These are phyloP conservation scores for Diplodia scrobiculata DNA, from an alignment of 2,329 filamentous ascomycete species.

Conservation along the genomic window DNA sequence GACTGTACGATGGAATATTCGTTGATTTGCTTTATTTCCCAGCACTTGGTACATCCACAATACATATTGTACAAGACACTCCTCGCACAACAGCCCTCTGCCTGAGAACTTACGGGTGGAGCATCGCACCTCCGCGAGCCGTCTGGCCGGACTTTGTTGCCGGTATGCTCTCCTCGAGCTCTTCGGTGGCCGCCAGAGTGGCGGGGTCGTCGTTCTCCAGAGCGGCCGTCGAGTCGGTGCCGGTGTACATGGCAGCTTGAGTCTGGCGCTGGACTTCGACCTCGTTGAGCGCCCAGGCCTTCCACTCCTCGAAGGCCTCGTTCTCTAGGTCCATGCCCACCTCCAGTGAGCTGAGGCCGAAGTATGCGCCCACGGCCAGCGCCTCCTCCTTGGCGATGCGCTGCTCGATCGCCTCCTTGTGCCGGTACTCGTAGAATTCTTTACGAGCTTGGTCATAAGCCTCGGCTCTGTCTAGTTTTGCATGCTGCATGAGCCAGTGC, in stretches of 20 bases:
- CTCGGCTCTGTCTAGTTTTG: slow-evolving; percentile 60
- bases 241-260: slow-evolving; percentile 49
- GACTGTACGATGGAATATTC: neutral
- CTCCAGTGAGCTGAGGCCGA: slow-evolving; percentile 74
- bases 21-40: slow-evolving; percentile 8
- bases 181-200: slow-evolving; percentile 41
- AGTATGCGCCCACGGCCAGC: slow-evolving; percentile 79
- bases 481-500: slow-evolving; percentile 69
- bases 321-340: slow-evolving; percentile 83
- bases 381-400: slow-evolving; percentile 89
- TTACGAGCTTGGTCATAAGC: slow-evolving; percentile 86
- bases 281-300: slow-evolving; percentile 68
- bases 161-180: slow-evolving; percentile 40
- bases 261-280: slow-evolving; percentile 53
- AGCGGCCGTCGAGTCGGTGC: slow-evolving; percentile 39
- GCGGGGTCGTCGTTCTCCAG: slow-evolving; percentile 34
- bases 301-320: slow-evolving; percentile 79
- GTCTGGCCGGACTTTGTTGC: slow-evolving; percentile 39
- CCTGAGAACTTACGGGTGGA: slow-evolving; percentile 39
- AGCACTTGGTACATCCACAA: slow-evolving; percentile 21
- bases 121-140: slow-evolving; percentile 44
- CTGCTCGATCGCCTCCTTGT: slow-evolving; percentile 77
- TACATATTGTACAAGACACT: slow-evolving; percentile 17
- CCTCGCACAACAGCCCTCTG: neutral
- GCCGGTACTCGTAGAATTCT: slow-evolving; percentile 85